Percentiles rank a stretch among this genome's conserved stretches.
phyloP scores from a whole-genome alignment of 305 asterid genomes.

The Solanum hybrid region DNA sequence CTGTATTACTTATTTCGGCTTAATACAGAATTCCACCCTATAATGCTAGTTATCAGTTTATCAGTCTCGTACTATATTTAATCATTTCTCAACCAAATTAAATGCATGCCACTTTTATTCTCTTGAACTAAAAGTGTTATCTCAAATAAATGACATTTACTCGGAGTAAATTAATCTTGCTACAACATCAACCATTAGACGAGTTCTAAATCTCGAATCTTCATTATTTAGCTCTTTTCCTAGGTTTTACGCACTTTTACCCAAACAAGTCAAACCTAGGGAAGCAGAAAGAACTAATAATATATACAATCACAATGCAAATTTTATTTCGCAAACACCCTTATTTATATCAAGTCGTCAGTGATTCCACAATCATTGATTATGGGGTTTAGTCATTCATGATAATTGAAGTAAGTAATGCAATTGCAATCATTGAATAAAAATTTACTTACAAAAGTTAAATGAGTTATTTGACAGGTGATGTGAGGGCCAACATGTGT shows the following conservation, averaged over 20 bases:
- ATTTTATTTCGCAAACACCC: not conserved
- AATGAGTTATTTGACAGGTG: not conserved
- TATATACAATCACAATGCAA: not conserved
- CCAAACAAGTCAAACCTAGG: not conserved
- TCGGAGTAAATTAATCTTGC: not conserved
- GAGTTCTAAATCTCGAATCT: not conserved
- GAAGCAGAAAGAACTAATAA: not conserved
- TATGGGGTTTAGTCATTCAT: not conserved
- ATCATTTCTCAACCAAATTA: not conserved
- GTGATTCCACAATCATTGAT: not conserved
- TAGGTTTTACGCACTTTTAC: not conserved
- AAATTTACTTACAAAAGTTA: not conserved
- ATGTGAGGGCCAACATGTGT: not conserved
- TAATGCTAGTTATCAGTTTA: not conserved
- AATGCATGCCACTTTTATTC: not conserved
- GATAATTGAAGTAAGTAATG: not conserved
- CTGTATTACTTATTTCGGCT: not conserved
- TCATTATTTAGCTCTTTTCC: not conserved
- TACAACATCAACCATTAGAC: not conserved
- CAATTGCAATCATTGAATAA: not conserved
- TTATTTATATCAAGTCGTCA: not conserved
- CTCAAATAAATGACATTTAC: not conserved
- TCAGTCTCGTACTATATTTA: not conserved
- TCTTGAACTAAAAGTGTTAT: not conserved
- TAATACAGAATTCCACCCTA: not conserved